These are phyloP conservation scores for Solanum dulcamara DNA, from an alignment of 257 asterid species.

Conservation along the genomic window DNA sequence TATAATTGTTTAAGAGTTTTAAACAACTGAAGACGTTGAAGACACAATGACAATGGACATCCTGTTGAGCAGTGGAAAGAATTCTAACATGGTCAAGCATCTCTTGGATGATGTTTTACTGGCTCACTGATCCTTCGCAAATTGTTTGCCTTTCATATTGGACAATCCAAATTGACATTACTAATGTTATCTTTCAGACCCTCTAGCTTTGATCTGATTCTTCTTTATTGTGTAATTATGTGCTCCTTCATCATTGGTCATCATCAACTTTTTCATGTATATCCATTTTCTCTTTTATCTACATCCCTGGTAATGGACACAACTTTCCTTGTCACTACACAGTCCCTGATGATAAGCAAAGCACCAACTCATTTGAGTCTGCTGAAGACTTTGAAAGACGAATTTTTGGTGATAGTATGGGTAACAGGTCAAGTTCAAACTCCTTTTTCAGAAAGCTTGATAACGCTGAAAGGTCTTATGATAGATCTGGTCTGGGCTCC, in stretches of 20 bases:
- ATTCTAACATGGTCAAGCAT: not conserved
- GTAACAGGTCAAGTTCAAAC: conserved; percentile 5
- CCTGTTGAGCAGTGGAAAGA: not conserved
- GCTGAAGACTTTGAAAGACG: conserved; percentile 39
- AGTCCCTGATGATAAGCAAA: conserved; percentile 22
- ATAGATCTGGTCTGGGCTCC: conserved; percentile 22
- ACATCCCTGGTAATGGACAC: not conserved
- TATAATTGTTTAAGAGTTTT: not conserved
- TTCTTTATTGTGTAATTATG: not conserved
- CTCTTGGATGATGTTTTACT: not conserved
- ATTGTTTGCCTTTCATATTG: not conserved
- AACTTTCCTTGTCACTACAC: not conserved
- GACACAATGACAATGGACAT: not conserved
- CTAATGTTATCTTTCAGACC: not conserved
- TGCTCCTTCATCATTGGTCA: not conserved
- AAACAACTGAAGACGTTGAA: not conserved
- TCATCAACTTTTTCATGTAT: not conserved
- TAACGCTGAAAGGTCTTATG: conserved; percentile 37
- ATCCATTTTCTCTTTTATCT: not conserved
- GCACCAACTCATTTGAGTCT: conserved; percentile 17
- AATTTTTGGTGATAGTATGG: conserved; percentile 14
- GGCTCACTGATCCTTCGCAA: not conserved
- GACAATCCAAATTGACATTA: not conserved
- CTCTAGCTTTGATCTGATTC: not conserved
- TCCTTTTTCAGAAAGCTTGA: conserved; percentile 39